Evolutionary conservation across 257 asterid genomes (phyloP), one percentile per base, ranked within the genome.

Genomic region (Rehmannia glutinosa): DNA sequence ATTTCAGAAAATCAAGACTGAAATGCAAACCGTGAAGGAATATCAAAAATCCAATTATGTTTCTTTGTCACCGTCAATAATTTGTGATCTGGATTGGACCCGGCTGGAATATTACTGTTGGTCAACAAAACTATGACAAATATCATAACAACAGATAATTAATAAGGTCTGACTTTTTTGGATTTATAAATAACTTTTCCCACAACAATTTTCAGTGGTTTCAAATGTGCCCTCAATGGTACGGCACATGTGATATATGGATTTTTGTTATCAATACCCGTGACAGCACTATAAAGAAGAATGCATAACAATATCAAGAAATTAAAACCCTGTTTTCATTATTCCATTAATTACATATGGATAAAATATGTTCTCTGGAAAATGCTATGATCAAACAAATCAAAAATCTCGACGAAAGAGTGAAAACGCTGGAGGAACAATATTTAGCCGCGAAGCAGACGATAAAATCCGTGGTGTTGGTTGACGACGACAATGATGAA

Each of bases 391-490:
- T 71, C 19, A 49, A 71, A 28, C 56, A 71, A 25, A 32, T 71
- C 30, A 45, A 71, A 49, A 17, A 70, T 1, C 80, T 70, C 20
- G 65, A 58, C 45, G 66, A 58, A 9, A 73, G 59, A 60, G 61
- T 76, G 74, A 67, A 47, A 12, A 52, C 11, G 5, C 36, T 75
- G 39, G 80, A 75, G 49, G 80, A 64, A 64, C 52, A 55, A n/a
- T n/a, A n/a, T n/a, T n/a, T n/a, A 49, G 59, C 36, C 0, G 25
- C 63, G 11, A 51, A 69, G 4, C 61, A 30, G 47, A 51, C 54
- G 0, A 23, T 57, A 3, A 5, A 4, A 16, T 35, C 5, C 4
- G 24, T 17, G 53, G 11, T 46, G 53, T 0, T 15, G 47, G 56
- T 72, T 3, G 21, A 35, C 6, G 13, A 46, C n/a, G n/a, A 6